Percentiles rank a stretch among this genome's conserved stretches.
Evolutionary conservation across 176 grass and related monocot species (phyloP).

Genomic region (Juncus effusus): DNA sequence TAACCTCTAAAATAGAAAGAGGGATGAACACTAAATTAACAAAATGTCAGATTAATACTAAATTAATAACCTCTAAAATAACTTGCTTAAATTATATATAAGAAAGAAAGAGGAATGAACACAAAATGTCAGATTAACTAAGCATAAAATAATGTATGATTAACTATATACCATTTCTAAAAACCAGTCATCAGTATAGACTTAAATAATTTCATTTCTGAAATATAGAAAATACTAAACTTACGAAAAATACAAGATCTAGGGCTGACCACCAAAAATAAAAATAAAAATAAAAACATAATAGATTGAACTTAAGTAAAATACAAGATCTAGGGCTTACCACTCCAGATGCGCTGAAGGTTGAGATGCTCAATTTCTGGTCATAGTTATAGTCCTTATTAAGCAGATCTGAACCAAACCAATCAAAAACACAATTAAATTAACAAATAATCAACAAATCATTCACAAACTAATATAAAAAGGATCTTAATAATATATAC

Average conservation of each 20-base stretch:
- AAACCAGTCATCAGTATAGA: too few species aligned
- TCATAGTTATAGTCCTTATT: slow-evolving; percentile 91
- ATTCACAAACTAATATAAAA: background rate
- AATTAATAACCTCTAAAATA: background rate
- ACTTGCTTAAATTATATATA: background rate
- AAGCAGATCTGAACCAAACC: slow-evolving; percentile 74
- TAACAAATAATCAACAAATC: slow-evolving; percentile 1
- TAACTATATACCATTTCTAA: slow-evolving; percentile 2
- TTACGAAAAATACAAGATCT: too few species aligned
- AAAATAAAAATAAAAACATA: slow-evolving; percentile 12
- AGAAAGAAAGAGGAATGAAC: background rate
- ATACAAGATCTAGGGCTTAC: slow-evolving; percentile 37
- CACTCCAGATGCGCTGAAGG: slow-evolving; percentile 76
- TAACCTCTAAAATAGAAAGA: background rate
- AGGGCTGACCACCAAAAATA: too few species aligned
- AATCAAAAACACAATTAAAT: slow-evolving; percentile 9
- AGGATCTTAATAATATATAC: slow-evolving; percentile 9
- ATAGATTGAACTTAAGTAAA: slow-evolving; percentile 12
- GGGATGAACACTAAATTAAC: background rate
- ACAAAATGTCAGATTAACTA: too few species aligned
- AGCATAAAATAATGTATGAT: background rate
- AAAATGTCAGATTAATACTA: too few species aligned
- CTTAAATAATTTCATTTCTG: too few species aligned
- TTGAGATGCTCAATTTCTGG: slow-evolving; percentile 78
- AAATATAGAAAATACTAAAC: too few species aligned